Percentiles rank a stretch among this genome's conserved stretches.
These are phyloP conservation scores for Mycotypha africana DNA, from an alignment of 371 early-diverging fungal genomes.

Conservation along the genomic window DNA sequence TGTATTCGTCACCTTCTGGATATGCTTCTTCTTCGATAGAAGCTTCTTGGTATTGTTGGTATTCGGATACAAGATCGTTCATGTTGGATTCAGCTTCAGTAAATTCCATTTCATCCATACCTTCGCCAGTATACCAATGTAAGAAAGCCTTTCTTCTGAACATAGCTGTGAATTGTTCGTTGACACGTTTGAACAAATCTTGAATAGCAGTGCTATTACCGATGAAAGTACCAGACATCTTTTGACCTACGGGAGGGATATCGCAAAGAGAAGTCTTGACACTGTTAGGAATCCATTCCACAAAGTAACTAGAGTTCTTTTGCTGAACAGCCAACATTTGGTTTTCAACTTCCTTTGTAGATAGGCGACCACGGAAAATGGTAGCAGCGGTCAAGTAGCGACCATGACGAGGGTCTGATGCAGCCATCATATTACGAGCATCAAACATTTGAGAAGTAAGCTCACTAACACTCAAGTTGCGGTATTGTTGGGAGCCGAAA, in stretches of 20 bases:
- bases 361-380: constrained; percentile 97
- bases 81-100: constrained; percentile 90
- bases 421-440: constrained; percentile 98
- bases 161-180: constrained; percentile 95
- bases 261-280: constrained; percentile 98
- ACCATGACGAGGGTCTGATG: constrained; percentile 96
- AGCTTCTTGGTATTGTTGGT: constrained; percentile 97
- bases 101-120: constrained; percentile 98
- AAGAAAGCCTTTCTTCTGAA: constrained; percentile 96
- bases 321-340: constrained; percentile 96
- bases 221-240: constrained; percentile 98
- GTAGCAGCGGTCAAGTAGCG: constrained; percentile 97
- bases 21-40: constrained; percentile 64
- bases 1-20: constrained; percentile 9
- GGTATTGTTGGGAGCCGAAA: constrained; percentile 83
- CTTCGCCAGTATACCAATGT: constrained; percentile 98
- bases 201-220: constrained; percentile 99
- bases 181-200: constrained; percentile 97
- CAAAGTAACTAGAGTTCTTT: constrained; percentile 96
- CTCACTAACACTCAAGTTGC: constrained; percentile 88
- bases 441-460: constrained; percentile 98
- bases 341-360: constrained; percentile 98
- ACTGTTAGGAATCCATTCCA: constrained; percentile 99
- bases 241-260: constrained; percentile 93
- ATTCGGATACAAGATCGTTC: constrained; percentile 96